Percentiles rank a stretch among this genome's conserved stretches.
phyloP scores from a whole-genome alignment of 768 basidiomycete species.

The Suillus variegatus region DNA sequence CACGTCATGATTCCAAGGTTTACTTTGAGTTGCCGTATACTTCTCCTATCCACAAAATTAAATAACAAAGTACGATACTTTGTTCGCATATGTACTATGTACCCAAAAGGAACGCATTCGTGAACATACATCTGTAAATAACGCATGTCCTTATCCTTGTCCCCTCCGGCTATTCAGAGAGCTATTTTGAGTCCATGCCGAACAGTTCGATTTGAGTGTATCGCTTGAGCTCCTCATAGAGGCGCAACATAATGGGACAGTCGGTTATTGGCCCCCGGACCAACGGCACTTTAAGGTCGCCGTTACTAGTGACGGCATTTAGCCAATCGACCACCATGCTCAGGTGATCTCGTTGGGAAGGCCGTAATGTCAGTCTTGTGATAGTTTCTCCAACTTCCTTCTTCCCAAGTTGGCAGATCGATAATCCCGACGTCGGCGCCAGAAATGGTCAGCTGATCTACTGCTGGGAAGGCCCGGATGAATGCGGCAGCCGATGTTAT shows the following conservation, averaged over 20 bases:
- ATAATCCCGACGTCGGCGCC: slow-evolving; percentile 29
- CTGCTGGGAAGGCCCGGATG: slow-evolving; percentile 28
- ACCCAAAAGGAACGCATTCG: neutral
- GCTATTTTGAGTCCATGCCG: neutral
- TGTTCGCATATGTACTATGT: neutral
- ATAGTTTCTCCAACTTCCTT: neutral
- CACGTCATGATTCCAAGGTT: neutral
- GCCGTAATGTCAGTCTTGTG: neutral
- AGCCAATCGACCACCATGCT: neutral
- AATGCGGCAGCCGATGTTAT: slow-evolving; percentile 24
- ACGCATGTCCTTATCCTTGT: neutral
- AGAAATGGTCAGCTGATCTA: slow-evolving; percentile 22
- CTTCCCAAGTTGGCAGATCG: slow-evolving; percentile 3
- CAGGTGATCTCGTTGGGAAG: neutral
- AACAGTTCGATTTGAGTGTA: neutral
- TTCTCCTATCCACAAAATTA: neutral
- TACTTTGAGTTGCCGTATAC: neutral
- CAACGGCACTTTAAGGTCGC: neutral
- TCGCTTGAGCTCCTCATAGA: neutral
- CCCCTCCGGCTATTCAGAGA: neutral
- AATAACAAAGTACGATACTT: neutral
- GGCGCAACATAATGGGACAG: neutral
- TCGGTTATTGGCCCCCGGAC: neutral
- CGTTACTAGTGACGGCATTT: neutral
- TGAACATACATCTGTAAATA: too few species aligned